Conservation (phyloP, 2,329 filamentous ascomycete genomes). For the Xylogone sp. region DNA sequence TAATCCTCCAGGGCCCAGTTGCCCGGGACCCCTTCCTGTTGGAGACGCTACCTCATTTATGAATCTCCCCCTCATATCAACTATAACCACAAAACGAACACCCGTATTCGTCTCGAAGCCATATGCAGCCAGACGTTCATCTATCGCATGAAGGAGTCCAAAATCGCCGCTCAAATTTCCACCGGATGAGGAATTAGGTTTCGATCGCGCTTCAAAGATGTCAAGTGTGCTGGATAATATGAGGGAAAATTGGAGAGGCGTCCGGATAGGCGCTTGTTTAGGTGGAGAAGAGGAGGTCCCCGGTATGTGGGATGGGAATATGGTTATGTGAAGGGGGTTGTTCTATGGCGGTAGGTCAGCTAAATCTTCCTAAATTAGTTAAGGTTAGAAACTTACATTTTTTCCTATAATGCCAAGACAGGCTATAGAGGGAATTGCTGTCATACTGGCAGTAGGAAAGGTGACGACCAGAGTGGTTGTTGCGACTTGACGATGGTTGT, state of each 20-base stretch:
- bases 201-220: conserved; percentile 83
- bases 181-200: conserved; percentile 54
- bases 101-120: conserved; percentile 97
- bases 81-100: conserved; percentile 82
- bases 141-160: conserved; percentile 86
- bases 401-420: conserved; percentile 93
- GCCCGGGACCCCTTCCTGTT: conserved; percentile 27
- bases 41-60: conserved; percentile 11
- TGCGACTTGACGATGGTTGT: conserved; percentile 4
- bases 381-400: conserved; percentile 57
- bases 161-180: conserved; percentile 72
- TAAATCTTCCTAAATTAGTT: no score
- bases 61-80: conserved; percentile 77
- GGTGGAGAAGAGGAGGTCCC: conserved; percentile 40
- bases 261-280: conserved; percentile 53
- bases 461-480: conserved; percentile 35
- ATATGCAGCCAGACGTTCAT: conserved; percentile 90
- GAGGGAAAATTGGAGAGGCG: conserved; percentile 85
- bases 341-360: conserved; percentile 57
- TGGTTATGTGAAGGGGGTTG: conserved; percentile 89
- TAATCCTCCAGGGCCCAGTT: conserved; percentile 42
- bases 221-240: conserved; percentile 89
- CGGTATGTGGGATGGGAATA: conserved; percentile 74
- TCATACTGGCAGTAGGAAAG: conserved; percentile 30
- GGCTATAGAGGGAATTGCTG: conserved; percentile 74